Percentiles rank a stretch among this genome's conserved stretches.
phyloP scores from a whole-genome alignment of 768 basidiomycete species.

The Suillus subluteus region DNA sequence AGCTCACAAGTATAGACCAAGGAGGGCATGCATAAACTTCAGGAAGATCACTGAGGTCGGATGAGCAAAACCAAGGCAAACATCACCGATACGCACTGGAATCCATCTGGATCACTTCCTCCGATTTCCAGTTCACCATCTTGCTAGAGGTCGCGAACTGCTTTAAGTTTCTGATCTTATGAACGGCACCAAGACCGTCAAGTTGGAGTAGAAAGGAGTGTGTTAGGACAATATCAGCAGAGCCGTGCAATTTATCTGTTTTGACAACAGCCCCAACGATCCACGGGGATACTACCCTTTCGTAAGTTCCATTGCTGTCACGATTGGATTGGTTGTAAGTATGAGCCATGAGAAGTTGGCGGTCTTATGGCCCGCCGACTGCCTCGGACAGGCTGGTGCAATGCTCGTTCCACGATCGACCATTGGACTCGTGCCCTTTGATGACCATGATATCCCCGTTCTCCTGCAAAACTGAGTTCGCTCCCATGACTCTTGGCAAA shows the following conservation, averaged over 20 bases:
- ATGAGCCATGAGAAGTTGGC: neutral
- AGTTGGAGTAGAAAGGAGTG: conserved; percentile 5
- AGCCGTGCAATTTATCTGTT: neutral
- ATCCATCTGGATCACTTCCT: conserved; percentile 39
- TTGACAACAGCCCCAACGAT: neutral
- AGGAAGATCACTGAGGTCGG: conserved; percentile 38
- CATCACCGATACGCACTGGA: conserved; percentile 31
- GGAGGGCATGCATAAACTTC: conserved; percentile 45
- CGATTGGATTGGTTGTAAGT: neutral
- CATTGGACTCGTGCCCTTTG: neutral
- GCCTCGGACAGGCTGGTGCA: neutral
- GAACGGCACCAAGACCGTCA: neutral
- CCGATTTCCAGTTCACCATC: conserved; percentile 48
- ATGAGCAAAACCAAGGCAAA: conserved; percentile 3
- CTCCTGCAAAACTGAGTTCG: neutral
- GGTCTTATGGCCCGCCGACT: neutral
- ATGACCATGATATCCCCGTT: neutral
- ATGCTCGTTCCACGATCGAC: neutral
- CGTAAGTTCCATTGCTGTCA: neutral
- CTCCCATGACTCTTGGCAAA: neutral
- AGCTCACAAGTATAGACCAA: conserved; percentile 49
- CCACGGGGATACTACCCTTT: neutral
- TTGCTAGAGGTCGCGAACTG: conserved; percentile 8
- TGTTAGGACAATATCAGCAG: neutral
- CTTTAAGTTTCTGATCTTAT: neutral